A percentile compares a stretch with the other conserved stretches of the same genome.
Conservation (phyloP, 768 basidiomycete genomes). For the Dentipellis sp. region DNA sequence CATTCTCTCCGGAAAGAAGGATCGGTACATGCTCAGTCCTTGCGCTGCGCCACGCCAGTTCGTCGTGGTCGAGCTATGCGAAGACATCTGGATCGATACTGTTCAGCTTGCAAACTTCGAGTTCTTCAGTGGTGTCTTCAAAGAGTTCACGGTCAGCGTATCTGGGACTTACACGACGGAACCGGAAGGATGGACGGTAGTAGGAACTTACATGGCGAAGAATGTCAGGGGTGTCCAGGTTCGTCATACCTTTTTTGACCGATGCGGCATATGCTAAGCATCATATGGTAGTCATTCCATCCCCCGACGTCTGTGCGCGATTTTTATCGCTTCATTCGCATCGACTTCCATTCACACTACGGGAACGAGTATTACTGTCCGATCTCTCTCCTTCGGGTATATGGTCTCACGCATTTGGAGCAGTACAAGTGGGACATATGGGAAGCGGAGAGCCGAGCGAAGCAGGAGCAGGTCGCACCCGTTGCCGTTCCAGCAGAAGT, state of each 20-base stretch:
- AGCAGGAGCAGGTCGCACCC: slow-evolving; percentile 24
- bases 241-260: slow-evolving; percentile 17
- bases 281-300: slow-evolving; percentile 55
- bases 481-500: slow-evolving; percentile 17
- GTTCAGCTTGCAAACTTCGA: slow-evolving; percentile 96
- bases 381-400: slow-evolving; percentile 84
- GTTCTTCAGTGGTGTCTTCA: slow-evolving; percentile 96
- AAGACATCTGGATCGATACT: slow-evolving; percentile 94
- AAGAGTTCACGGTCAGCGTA: slow-evolving; percentile 80
- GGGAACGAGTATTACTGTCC: slow-evolving; percentile 97
- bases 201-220: slow-evolving; percentile 82
- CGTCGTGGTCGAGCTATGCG: slow-evolving; percentile 93
- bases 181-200: slow-evolving; percentile 37
- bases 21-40: slow-evolving; percentile 95
- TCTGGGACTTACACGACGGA: slow-evolving; percentile 33
- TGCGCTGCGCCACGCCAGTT: slow-evolving; percentile 63
- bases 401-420: slow-evolving; percentile 93
- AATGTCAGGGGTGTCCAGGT: slow-evolving; percentile 91
- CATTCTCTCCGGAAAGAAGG: slow-evolving; percentile 83
- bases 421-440: slow-evolving; percentile 90
- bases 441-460: slow-evolving; percentile 58
- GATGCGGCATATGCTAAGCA: slow-evolving; percentile 1
- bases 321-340: slow-evolving; percentile 90
- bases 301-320: slow-evolving; percentile 60
- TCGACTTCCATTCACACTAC: slow-evolving; percentile 92